Base-by-base conservation (phyloP, 2,329 filamentous ascomycete species). In the Colletotrichum nymphaeae region DNA sequence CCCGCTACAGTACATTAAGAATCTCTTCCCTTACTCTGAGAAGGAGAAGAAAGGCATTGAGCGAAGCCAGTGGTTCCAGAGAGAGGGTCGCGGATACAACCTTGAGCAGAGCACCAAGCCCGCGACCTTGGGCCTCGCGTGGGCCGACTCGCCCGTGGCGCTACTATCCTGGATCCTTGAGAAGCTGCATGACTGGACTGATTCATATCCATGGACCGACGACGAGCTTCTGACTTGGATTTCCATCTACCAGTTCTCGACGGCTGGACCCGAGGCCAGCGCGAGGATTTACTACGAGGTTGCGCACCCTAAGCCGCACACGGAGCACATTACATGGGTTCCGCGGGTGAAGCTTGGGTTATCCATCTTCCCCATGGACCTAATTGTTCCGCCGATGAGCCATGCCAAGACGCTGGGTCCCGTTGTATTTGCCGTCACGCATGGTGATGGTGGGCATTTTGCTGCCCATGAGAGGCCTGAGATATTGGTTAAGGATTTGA, bases 141-240 rank as follows among this genome's bases (percentile, higher is more conserved):
- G 95, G 3, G 86, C 89, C 0, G 93, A 95, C 79, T 92, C 88
- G 7, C 94, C 94, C 0, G 88, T 94, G 0, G 93, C 88, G 0
- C 83, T 95, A 3, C 84, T 96, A 1, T 90, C 93, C 0, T 97
- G 94, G 94, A 91, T 96, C 42, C 93, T 93, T 76, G 94, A 96
- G 82, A 96, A 96, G 79, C 83, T 96, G 49, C 90, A 92, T 76
- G 91, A 93, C 76, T 96, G 93, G 94, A 91, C 91, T 0, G 93
- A 95, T 77, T 77, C 77, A 1, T 95, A 95, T 78, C 84, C 88
- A 0, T 95, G 93, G 93, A 92, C 90, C 0, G 91, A 94, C 74
- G 93, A 95, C 67, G 93, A 95, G 82, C 87, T 95, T 9, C 82
- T 94, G 30, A 94, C 91, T 0, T 96, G 93, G 94, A 82, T 95